Evolutionary conservation across 768 basidiomycete species (phyloP).

Genomic region (Mycena metata): DNA sequence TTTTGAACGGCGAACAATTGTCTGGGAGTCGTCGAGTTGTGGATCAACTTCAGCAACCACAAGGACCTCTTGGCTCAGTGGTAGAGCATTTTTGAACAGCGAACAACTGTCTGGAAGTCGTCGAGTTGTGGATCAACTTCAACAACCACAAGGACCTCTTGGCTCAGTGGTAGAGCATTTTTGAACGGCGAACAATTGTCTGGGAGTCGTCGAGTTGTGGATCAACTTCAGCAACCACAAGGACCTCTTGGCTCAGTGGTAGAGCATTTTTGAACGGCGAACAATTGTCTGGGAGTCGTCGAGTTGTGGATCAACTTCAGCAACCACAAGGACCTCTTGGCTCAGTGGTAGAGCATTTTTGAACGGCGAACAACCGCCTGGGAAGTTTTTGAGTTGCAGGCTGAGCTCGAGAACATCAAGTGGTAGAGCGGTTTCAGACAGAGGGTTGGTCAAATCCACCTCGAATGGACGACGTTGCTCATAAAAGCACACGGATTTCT

Average conservation of each 20-base stretch:
- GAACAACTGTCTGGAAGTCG: not conserved
- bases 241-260: conserved; percentile 12
- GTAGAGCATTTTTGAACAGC: not conserved
- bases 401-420: too few relatives aligned
- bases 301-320: not conserved
- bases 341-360: conserved; percentile 8
- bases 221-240: not conserved
- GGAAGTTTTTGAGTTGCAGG: not conserved
- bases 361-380: not conserved
- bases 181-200: not conserved
- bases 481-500: too few relatives aligned
- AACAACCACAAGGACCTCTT: not conserved
- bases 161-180: conserved; percentile 11
- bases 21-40: not conserved
- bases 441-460: too few relatives aligned
- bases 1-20: not conserved
- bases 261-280: not conserved
- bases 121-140: not conserved
- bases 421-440: too few relatives aligned
- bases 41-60: too few relatives aligned
- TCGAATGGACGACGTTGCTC: too few relatives aligned
- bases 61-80: not conserved
- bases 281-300: not conserved
- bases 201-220: not conserved
- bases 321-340: conserved; percentile 2